These are phyloP conservation scores for Botrytis hyacinthi DNA, from an alignment of 2,329 filamentous ascomycete species.

Conservation along the genomic window DNA sequence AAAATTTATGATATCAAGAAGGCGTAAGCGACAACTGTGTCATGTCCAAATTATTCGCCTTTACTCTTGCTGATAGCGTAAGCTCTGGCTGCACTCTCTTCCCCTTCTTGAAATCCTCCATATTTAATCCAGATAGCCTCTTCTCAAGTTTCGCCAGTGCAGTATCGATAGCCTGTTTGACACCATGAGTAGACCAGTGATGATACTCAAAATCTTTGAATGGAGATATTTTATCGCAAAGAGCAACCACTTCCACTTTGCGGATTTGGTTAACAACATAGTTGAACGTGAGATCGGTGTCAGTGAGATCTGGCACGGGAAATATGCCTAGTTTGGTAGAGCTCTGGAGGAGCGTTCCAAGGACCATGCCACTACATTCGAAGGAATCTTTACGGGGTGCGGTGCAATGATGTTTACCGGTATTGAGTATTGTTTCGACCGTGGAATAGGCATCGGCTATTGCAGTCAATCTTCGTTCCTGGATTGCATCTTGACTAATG, in stretches of 20 bases:
- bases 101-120: slow-evolving; percentile 7
- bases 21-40: neutral
- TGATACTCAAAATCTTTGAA: neutral
- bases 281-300: neutral
- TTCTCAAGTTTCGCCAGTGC: neutral
- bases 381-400: neutral
- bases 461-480: slow-evolving; percentile 4
- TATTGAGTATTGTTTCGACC: slow-evolving; percentile 2
- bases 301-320: slow-evolving; percentile 6
- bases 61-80: neutral
- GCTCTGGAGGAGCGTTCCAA: slow-evolving; percentile 8
- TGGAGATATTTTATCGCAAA: slow-evolving; percentile 11
- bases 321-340: slow-evolving; percentile 15
- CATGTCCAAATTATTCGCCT: neutral
- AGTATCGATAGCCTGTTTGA: slow-evolving; percentile 10
- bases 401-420: slow-evolving; percentile 7
- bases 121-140: neutral
- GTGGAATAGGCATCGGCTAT: slow-evolving; percentile 8
- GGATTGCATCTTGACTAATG: slow-evolving; percentile 9
- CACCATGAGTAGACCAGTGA: slow-evolving; percentile 14
- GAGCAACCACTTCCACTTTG: slow-evolving; percentile 10
- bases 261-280: neutral
- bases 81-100: neutral
- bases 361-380: slow-evolving; percentile 13
- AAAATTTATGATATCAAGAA: neutral